Conservation (phyloP, 306 rosid species). For the Cyamopsis tetragonoloba region DNA sequence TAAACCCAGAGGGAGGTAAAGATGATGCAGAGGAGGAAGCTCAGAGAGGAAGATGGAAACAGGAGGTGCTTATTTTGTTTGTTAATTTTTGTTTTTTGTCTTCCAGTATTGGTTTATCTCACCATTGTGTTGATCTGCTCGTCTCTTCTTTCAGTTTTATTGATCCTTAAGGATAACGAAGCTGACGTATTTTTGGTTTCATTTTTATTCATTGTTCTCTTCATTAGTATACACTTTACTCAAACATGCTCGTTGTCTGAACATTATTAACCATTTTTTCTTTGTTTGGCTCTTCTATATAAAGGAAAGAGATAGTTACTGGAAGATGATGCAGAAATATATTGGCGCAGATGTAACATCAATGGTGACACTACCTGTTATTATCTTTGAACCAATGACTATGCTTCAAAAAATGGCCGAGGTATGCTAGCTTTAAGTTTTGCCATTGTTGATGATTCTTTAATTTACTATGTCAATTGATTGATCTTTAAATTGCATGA, state of each 20-base stretch:
- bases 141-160: conserved; percentile 1
- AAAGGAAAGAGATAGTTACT: conserved; percentile 90
- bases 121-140: neutral
- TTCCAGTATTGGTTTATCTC: neutral
- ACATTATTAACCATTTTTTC: neutral
- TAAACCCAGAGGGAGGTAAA: conserved; percentile 93
- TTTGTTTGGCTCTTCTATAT: neutral
- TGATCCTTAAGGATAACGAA: neutral
- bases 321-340: conserved; percentile 95
- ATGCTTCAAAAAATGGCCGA: conserved; percentile 94
- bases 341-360: conserved; percentile 84
- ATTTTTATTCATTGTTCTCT: neutral
- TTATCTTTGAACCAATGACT: conserved; percentile 95
- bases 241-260: conserved; percentile 16
- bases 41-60: conserved; percentile 89
- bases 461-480: conserved; percentile 1
- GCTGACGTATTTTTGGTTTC: neutral
- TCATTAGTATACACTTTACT: neutral
- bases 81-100: neutral
- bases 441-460: neutral
- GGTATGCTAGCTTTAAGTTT: conserved; percentile 47
- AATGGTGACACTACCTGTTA: conserved; percentile 84
- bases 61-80: conserved; percentile 50
- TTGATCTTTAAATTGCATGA: conserved; percentile 20
- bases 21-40: conserved; percentile 92